phyloP scores from a whole-genome alignment of 345 rosid genomes.

The Combretum micranthum region DNA sequence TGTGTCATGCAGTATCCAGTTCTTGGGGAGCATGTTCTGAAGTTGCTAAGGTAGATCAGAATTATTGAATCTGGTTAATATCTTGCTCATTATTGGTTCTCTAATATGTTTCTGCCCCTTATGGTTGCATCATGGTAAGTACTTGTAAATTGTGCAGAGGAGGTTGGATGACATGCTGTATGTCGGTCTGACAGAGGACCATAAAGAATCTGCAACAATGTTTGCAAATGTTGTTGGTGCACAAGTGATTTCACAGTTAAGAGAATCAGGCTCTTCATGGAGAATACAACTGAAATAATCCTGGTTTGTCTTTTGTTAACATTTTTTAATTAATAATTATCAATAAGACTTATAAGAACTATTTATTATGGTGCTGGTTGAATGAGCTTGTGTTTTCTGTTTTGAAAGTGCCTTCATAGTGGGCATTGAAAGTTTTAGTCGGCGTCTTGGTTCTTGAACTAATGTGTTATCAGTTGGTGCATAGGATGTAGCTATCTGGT shows the following conservation, averaged over 20 bases:
- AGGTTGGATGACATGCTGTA: constrained; percentile 89
- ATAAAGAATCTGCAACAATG: constrained; percentile 87
- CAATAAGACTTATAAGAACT: no score
- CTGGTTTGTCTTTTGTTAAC: constrained; percentile 28
- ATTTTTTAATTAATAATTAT: not conserved
- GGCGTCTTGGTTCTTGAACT: no score
- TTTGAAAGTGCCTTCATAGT: no score
- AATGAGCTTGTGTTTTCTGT: no score
- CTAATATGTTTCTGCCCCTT: constrained; percentile 19
- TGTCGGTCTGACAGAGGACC: constrained; percentile 93
- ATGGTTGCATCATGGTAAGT: constrained; percentile 35
- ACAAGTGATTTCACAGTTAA: constrained; percentile 75
- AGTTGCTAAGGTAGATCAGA: constrained; percentile 73
- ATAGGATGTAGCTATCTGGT: no score
- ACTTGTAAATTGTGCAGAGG: constrained; percentile 69
- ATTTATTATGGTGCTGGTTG: no score
- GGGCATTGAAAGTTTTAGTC: no score
- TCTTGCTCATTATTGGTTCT: constrained; percentile 7
- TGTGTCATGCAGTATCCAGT: constrained; percentile 65
- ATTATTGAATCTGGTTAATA: constrained; percentile 10
- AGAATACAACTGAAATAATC: constrained; percentile 12
- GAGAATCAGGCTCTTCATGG: constrained; percentile 20
- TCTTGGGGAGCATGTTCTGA: constrained; percentile 74
- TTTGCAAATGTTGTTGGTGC: constrained; percentile 90
- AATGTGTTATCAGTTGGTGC: no score